Evolutionary conservation across 2,329 filamentous ascomycete genomes (phyloP), one percentile per base, ranked within the genome.

Genomic region (Metarhizium anisopliae): DNA sequence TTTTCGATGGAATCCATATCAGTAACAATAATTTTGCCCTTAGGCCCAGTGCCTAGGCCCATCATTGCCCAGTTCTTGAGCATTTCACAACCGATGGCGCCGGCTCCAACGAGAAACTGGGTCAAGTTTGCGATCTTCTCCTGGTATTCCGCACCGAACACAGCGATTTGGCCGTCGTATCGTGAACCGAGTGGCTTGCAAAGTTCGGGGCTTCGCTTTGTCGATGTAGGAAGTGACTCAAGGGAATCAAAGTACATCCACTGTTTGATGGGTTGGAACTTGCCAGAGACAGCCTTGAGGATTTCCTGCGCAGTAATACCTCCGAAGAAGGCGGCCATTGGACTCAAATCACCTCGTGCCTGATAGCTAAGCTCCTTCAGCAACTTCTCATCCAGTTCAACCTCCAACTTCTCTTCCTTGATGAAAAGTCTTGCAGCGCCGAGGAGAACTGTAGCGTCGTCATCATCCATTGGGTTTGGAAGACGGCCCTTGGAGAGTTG

Each of bases 21-120:
- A 14, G 95, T 97, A 52, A 99, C 89, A 57, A 78, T 90, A 66
- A 99, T 95, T 71, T 88, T 87, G 65, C 94, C 94, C 51, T 91
- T 82, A 3, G 90, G 89, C 4, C 94, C 94, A 50, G 89, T 89
- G 49, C 87, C 93, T 35, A 99, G 78, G 62, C 94, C 94, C 70
- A 97, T 95, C 92, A 99, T 95, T 40, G 95, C 93, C 92, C 94
- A 99, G 72, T 97, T 97, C 83, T 99, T 99, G 63, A 99, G 77
- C 88, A 97, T 99, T 69, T 99, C 94, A 67, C 94, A 99, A 50
- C 94, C 94, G 70, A 99, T 99, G 60, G 95, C 94, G 65, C 94
- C 94, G 50, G 94, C 90, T 63, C 94, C 94, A 56, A 99, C 94
- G 55, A 99, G 79, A 77, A 99, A 99, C 65, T 97, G 85, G 66